Conservation (phyloP, 192 early-diverging fungal species). For the Coemansia sp. region DNA sequence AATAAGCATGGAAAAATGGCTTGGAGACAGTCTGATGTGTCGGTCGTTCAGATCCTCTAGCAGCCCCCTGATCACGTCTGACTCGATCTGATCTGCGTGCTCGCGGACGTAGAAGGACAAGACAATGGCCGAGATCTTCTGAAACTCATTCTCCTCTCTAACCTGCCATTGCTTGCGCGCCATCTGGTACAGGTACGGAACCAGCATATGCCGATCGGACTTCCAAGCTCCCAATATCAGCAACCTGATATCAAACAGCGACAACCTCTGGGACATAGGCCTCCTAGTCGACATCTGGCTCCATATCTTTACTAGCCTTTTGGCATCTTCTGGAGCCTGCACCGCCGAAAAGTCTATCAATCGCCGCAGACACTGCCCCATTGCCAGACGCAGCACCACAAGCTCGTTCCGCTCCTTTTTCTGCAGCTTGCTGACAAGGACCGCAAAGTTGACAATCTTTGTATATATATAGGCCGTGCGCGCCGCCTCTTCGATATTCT, state of each 20-base stretch:
- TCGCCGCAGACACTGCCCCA: conserved; percentile 49
- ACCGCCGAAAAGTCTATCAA: conserved; percentile 11
- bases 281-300: conserved; percentile 25
- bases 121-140: conserved; percentile 33
- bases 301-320: conserved; percentile 23
- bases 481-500: conserved; percentile 15
- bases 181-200: conserved; percentile 39
- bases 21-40: conserved; percentile 21
- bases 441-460: conserved; percentile 38
- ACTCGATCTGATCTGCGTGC: conserved; percentile 12
- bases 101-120: conserved; percentile 47
- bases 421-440: conserved; percentile 28
- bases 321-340: conserved; percentile 22
- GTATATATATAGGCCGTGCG: conserved; percentile 30
- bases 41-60: conserved; percentile 39
- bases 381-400: conserved; percentile 26
- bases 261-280: conserved; percentile 16
- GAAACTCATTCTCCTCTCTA: conserved; percentile 21
- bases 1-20: conserved; percentile 47
- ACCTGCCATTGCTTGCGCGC: conserved; percentile 19
- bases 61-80: conserved; percentile 16
- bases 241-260: conserved; percentile 35
- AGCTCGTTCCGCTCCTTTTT: conserved; percentile 26
- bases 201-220: conserved; percentile 24
- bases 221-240: conserved; percentile 49